Conservation (phyloP, 345 rosid species). For the Psidium friedrichsthalianum region DNA sequence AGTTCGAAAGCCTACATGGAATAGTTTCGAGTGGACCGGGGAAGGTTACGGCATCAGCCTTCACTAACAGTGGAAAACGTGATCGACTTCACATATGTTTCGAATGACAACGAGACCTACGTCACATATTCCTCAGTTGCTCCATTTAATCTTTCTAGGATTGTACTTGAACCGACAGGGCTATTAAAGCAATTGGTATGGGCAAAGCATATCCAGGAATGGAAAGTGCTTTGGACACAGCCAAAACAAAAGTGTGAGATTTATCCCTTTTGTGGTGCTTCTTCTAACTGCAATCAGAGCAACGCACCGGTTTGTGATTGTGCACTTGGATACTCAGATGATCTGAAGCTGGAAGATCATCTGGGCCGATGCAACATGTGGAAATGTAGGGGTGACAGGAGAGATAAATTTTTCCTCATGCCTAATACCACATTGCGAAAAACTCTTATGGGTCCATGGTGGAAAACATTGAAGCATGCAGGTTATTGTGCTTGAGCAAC, state of each 20-base stretch:
- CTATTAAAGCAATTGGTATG: slow-evolving; percentile 1
- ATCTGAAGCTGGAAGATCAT: neutral
- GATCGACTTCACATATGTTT: neutral
- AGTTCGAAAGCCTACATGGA: neutral
- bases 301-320: neutral
- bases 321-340: neutral
- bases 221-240: slow-evolving; percentile 9
- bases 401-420: slow-evolving; percentile 5
- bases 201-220: neutral
- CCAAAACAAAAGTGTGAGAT: slow-evolving; percentile 11
- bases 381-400: neutral
- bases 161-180: neutral
- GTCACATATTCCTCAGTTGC: neutral
- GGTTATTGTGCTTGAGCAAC: slow-evolving; percentile 12
- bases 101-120: neutral
- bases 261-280: slow-evolving; percentile 21
- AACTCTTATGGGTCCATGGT: neutral
- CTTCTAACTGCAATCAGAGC: slow-evolving; percentile 5
- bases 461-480: slow-evolving; percentile 5
- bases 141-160: neutral
- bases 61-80: neutral
- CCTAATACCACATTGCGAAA: neutral
- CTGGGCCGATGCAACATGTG: neutral
- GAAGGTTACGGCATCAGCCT: neutral
- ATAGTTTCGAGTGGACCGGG: neutral